Evolutionary conservation across 1,284 basidiomycete genomes (phyloP).

Genomic region (Heterobasidion occidentale): DNA sequence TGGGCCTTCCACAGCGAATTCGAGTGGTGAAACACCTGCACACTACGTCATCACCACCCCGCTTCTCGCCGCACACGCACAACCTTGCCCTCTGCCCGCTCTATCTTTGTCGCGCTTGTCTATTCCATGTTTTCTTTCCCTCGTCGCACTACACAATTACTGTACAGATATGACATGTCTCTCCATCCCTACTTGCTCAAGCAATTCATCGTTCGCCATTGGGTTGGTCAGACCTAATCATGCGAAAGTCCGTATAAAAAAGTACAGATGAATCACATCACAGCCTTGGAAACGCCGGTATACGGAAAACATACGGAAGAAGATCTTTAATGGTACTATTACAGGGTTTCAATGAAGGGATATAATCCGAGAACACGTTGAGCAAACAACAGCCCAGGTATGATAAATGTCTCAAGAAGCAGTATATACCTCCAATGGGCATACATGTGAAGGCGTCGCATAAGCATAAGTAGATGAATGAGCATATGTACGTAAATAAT

Average conservation of each 20-base stretch:
- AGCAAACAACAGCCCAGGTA: too few species aligned
- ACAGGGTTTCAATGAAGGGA: too few species aligned
- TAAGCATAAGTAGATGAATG: too few species aligned
- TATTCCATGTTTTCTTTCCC: neutral
- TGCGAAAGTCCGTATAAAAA: neutral
- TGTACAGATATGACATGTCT: neutral
- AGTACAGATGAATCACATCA: too few species aligned
- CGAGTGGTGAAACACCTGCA: constrained; percentile 9
- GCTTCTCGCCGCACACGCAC: neutral
- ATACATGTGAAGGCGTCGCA: too few species aligned
- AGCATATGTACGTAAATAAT: neutral
- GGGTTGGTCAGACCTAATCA: neutral
- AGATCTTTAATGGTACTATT: too few species aligned
- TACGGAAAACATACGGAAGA: too few species aligned
- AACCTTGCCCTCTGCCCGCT: neutral
- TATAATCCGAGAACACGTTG: too few species aligned
- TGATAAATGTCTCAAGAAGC: too few species aligned
- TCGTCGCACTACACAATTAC: neutral
- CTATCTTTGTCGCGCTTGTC: neutral
- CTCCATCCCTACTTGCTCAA: neutral
- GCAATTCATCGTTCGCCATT: neutral
- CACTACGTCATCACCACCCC: neutral
- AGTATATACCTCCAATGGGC: too few species aligned
- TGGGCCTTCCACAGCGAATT: constrained; percentile 9
- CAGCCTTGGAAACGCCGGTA: too few species aligned